phyloP scores from a whole-genome alignment of 2,329 filamentous ascomycete species.

The Fusarium sp. region DNA sequence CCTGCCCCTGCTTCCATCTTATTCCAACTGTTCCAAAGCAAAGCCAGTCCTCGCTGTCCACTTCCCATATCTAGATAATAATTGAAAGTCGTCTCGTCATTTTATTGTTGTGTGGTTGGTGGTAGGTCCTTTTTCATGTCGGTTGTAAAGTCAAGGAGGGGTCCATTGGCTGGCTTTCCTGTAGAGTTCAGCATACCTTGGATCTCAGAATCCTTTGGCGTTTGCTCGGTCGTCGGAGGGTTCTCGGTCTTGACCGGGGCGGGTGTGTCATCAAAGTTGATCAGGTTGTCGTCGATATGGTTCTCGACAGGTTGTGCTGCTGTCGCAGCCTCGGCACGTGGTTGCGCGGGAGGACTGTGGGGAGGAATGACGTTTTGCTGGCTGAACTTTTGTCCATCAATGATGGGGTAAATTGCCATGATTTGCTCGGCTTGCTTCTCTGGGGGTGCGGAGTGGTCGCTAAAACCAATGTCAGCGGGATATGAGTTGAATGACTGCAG shows the following conservation, averaged over 20 bases:
- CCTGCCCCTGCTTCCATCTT: conserved; percentile 32
- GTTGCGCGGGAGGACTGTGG: conserved; percentile 38
- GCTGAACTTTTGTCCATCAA: conserved; percentile 76
- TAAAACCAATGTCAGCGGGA: conserved; percentile 37
- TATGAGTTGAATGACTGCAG: not conserved
- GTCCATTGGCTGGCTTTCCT: conserved; percentile 60
- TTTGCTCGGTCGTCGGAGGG: not conserved
- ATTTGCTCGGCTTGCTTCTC: conserved; percentile 84
- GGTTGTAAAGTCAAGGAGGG: conserved; percentile 67
- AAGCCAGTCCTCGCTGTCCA: conserved; percentile 27
- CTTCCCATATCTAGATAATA: conserved; percentile 30
- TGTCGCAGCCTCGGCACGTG: conserved; percentile 10
- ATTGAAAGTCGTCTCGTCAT: conserved; percentile 26
- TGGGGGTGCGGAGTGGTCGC: conserved; percentile 63
- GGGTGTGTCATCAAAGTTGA: conserved; percentile 64
- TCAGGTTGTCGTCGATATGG: conserved; percentile 57
- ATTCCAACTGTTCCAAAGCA: conserved; percentile 37
- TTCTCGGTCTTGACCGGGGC: conserved; percentile 6
- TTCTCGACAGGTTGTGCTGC: conserved; percentile 35
- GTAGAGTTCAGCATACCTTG: conserved; percentile 59
- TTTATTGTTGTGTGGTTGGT: conserved; percentile 41
- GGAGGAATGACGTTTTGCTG: conserved; percentile 68
- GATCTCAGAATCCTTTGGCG: conserved; percentile 53
- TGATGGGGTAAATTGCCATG: conserved; percentile 83
- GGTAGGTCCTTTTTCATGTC: conserved; percentile 66